Conservation (phyloP, 2,329 filamentous ascomycete species). For the Ophiocordyceps camponoti-saundersi region DNA sequence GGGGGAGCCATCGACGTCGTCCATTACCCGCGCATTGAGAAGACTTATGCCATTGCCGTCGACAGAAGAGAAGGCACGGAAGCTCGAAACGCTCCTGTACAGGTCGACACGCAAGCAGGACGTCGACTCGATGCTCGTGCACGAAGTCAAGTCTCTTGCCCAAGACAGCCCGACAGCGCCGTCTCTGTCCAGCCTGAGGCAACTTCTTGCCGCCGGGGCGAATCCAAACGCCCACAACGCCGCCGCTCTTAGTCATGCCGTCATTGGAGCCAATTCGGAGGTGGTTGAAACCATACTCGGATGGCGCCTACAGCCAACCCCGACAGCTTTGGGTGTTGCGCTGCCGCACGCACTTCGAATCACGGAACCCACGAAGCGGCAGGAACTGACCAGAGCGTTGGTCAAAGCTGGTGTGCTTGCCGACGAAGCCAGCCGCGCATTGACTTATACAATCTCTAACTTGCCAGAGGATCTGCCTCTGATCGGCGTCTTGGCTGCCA, state of each 20-base stretch:
- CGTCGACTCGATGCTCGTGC: constrained; percentile 27
- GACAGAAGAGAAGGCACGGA: constrained; percentile 27
- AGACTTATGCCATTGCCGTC: constrained; percentile 25
- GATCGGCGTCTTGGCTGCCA: constrained; percentile 23
- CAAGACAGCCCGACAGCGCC: constrained; percentile 17
- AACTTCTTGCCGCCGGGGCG: constrained; percentile 32
- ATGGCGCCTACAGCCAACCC: constrained; percentile 16
- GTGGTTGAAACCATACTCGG: constrained; percentile 32
- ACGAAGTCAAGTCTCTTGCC: constrained; percentile 29
- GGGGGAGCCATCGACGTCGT: constrained; percentile 25
- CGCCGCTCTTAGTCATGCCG: constrained; percentile 30
- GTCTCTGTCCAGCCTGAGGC: constrained; percentile 24
- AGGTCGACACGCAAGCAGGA: constrained; percentile 24
- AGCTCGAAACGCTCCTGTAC: constrained; percentile 29
- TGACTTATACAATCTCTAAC: constrained; percentile 30
- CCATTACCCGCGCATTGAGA: constrained; percentile 24
- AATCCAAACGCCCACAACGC: constrained; percentile 37
- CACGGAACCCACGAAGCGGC: constrained; percentile 29
- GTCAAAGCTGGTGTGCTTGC: constrained; percentile 30
- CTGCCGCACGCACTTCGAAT: constrained; percentile 36
- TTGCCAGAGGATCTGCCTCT: constrained; percentile 31
- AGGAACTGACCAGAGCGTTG: constrained; percentile 31
- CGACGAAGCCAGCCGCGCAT: constrained; percentile 30
- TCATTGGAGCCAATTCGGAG: constrained; percentile 25
- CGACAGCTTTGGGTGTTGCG: constrained; percentile 27